These are phyloP conservation scores for Russula lepida DNA, from an alignment of 768 basidiomycete genomes.

Conservation along the genomic window DNA sequence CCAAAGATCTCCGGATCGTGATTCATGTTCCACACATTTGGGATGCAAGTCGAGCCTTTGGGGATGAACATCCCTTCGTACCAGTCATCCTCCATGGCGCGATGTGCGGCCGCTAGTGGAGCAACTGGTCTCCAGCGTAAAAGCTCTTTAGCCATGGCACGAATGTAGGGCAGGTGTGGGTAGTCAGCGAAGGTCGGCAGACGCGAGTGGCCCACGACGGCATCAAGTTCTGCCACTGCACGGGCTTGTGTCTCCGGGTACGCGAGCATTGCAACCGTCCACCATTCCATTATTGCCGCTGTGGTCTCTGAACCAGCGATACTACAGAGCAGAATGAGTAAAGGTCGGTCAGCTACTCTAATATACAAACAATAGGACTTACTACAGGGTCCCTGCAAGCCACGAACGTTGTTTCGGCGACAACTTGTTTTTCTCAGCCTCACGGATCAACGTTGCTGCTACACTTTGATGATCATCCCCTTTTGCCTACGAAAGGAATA, in stretches of 20 bases:
- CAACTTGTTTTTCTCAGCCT: neutral
- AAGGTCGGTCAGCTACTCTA: neutral
- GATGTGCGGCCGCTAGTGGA: neutral
- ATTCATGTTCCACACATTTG: neutral
- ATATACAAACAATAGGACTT: neutral
- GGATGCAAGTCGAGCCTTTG: neutral
- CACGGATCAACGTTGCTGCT: neutral
- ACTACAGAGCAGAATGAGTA: neutral
- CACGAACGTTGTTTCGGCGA: neutral
- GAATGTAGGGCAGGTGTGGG: neutral
- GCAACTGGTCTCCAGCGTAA: neutral
- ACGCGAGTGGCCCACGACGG: neutral
- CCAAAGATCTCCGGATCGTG: neutral
- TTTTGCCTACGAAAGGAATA: neutral
- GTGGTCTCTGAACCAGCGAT: neutral
- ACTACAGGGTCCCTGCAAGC: neutral
- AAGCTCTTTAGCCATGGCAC: neutral
- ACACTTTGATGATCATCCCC: neutral
- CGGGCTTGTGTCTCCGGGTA: neutral
- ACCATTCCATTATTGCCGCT: neutral
- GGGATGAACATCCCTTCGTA: slow-evolving; percentile 1
- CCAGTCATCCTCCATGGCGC: neutral
- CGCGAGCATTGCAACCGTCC: neutral
- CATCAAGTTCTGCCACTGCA: neutral
- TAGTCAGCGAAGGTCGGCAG: neutral